Conservation (phyloP, 2,329 filamentous ascomycete genomes). For the Mycosphaerella arachidis region DNA sequence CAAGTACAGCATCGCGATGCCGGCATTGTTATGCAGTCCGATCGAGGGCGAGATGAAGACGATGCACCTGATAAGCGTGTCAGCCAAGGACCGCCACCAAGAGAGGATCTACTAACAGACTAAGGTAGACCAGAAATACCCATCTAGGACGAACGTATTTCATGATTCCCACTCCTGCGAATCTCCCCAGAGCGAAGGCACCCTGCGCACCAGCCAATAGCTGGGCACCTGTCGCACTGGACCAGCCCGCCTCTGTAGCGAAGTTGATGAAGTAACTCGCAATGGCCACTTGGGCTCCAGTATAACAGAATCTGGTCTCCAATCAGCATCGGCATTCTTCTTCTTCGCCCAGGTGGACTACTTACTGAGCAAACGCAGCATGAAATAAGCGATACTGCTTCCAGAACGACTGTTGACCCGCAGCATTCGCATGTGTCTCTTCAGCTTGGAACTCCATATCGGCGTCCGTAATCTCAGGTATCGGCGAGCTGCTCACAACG, state of each 20-base stretch:
- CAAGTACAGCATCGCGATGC: slow-evolving; percentile 55
- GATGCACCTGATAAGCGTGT: slow-evolving; percentile 38
- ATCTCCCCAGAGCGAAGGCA: slow-evolving; percentile 67
- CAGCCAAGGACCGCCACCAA: not conserved
- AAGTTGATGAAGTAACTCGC: slow-evolving; percentile 63
- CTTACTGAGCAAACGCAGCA: slow-evolving; percentile 68
- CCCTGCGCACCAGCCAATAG: slow-evolving; percentile 72
- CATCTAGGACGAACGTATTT: slow-evolving; percentile 62
- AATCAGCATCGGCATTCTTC: not conserved
- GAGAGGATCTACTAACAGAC: slow-evolving; percentile 26
- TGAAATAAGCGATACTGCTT: slow-evolving; percentile 71
- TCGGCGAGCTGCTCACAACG: slow-evolving; percentile 34
- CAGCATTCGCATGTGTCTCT: slow-evolving; percentile 26
- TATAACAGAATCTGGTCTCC: slow-evolving; percentile 56
- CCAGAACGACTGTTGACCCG: slow-evolving; percentile 46
- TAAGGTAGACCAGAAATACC: slow-evolving; percentile 66
- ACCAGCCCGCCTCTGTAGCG: slow-evolving; percentile 48
- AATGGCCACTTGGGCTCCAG: slow-evolving; percentile 63
- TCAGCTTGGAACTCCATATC: slow-evolving; percentile 55
- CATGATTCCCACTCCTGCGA: slow-evolving; percentile 64
- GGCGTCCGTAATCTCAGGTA: slow-evolving; percentile 56
- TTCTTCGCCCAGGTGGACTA: not conserved
- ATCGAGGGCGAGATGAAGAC: slow-evolving; percentile 55
- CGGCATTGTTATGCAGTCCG: slow-evolving; percentile 47
- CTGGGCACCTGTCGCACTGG: slow-evolving; percentile 56